Evolutionary conservation across 371 early-diverging fungal genomes (phyloP).

Genomic region (Mucor indicus): DNA sequence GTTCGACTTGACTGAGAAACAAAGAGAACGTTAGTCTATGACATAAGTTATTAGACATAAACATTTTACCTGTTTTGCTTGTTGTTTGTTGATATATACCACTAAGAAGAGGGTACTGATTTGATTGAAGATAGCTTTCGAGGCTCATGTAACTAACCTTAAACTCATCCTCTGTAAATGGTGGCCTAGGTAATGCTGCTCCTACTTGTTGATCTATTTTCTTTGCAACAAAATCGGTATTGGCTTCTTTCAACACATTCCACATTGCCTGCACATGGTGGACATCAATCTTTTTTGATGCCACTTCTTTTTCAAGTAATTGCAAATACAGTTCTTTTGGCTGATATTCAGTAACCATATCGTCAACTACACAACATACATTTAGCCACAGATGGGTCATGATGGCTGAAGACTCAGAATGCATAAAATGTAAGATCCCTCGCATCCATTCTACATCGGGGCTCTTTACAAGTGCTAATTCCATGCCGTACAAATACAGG

Average conservation of each 20-base stretch:
- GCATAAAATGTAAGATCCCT: conserved; percentile 24
- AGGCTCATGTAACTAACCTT: conserved; percentile 19
- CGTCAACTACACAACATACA: conserved; percentile 20
- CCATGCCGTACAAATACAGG: conserved; percentile 34
- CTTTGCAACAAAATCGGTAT: conserved; percentile 1
- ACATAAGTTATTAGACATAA: too few relatives aligned
- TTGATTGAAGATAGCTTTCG: background rate
- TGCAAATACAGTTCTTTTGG: background rate
- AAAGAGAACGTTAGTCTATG: too few relatives aligned
- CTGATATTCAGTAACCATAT: background rate
- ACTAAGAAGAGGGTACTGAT: background rate
- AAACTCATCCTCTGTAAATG: conserved; percentile 29
- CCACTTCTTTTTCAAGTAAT: background rate
- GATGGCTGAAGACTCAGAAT: conserved; percentile 14
- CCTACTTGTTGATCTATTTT: conserved; percentile 28
- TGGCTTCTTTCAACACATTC: conserved; percentile 5
- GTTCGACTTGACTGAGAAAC: conserved; percentile 2
- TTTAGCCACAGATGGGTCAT: conserved; percentile 28
- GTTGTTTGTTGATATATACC: background rate
- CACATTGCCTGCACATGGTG: background rate
- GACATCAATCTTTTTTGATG: background rate
- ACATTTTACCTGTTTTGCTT: conserved; percentile 1
- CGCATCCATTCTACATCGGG: background rate
- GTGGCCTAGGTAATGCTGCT: conserved; percentile 18
- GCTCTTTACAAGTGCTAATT: conserved; percentile 17